Conservation (phyloP, 192 early-diverging fungal species). For the Polychytrium aggregatum region DNA sequence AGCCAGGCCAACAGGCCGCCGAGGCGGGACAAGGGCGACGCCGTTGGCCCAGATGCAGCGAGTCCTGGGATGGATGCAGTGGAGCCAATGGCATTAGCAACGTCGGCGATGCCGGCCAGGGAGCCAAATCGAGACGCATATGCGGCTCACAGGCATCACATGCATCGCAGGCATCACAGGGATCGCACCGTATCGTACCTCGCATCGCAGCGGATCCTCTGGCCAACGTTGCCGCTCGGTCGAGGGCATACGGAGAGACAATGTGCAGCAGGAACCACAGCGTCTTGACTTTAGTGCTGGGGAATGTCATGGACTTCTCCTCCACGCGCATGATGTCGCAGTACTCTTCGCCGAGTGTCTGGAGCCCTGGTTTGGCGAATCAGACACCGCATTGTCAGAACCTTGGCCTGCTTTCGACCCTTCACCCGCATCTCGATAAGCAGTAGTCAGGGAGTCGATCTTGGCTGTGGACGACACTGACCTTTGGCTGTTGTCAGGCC, state of each 20-base stretch:
- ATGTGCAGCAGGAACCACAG: background rate
- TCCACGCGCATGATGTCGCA: conserved; percentile 70
- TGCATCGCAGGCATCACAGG: background rate
- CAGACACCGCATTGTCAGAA: background rate
- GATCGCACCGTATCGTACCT: no score
- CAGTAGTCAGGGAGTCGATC: no score
- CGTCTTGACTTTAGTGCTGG: conserved; percentile 2
- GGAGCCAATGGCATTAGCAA: background rate
- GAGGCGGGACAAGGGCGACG: no score
- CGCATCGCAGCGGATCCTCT: no score
- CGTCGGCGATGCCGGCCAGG: no score
- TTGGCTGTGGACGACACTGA: no score
- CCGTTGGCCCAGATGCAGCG: background rate
- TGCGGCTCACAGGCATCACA: background rate
- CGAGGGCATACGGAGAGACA: no score
- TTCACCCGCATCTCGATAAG: no score
- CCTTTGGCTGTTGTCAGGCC: conserved; percentile 60
- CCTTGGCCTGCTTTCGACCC: background rate
- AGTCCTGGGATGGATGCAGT: background rate
- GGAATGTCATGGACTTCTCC: conserved; percentile 33
- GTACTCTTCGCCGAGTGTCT: conserved; percentile 93
- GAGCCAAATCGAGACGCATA: background rate
- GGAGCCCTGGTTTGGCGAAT: conserved; percentile 38
- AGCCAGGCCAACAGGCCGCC: no score
- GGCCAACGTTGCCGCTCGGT: no score